Base-by-base conservation (phyloP, 257 asterid species). In the Nicotiana benthamiana region DNA sequence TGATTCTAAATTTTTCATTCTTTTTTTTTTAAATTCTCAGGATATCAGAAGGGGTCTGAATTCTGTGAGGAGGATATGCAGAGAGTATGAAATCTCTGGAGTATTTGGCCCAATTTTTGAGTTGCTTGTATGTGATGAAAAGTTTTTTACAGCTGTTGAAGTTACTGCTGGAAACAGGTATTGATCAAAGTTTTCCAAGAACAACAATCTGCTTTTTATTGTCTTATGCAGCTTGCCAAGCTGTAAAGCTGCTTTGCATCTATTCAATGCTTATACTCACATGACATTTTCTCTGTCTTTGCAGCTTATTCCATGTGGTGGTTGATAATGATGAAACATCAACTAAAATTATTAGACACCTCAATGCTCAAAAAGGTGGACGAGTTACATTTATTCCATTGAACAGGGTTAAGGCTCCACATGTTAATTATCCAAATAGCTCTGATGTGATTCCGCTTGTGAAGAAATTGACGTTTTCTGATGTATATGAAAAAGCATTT, bases 91-190 rank as follows among this genome's bases (percentile, higher is more conserved):
- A 68, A 92, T 91, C 61, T 80, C 80, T 2, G 99, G 99, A 81
- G 99, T 96, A 30, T 87, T 85, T 85, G 99, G 99, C 56, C 98
- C 99, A 59, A 77, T 96, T 65, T 84, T 87, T 82, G 99, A 96
- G 91, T 92, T 96, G 89, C 92, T 96, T 59, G 97, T 94, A 63
- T 96, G 98, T 75, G 99, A 96, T 46, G 97, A 91, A 40, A 92
- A 89, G 63, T 93, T 90, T 87, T 96, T 94, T 91, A 96, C 99
- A 13, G 99, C 99, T 83, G 98, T 96, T 80, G 99, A 96, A 89
- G 98, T 94, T 79, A 96, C 99, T 87, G 99, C 99, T 85, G 99
- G 97, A 83, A 95, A 92, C 90, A 95, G 99, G 99, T 94, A 48
- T n/a, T 27, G 63, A 51, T 74, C 26, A 48, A 74, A 74, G 79